phyloP scores from a whole-genome alignment of 257 asterid genomes.

The Solanum pennellii region DNA sequence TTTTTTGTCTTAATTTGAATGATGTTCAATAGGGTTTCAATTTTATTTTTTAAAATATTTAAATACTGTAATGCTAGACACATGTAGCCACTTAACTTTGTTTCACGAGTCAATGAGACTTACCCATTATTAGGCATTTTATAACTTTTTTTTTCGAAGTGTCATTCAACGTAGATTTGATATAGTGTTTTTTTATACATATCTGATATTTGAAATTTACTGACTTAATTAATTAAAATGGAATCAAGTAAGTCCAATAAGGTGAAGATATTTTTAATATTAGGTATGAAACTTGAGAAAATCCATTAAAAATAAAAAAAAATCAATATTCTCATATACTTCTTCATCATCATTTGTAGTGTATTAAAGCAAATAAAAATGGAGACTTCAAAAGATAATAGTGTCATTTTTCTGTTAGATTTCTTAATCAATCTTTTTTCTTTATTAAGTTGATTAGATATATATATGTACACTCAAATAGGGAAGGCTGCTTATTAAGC shows the following conservation, averaged over 20 bases:
- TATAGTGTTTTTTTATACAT: background rate
- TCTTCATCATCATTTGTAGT: background rate
- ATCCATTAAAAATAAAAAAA: too few relatives aligned
- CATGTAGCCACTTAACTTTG: background rate
- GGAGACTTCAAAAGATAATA: background rate
- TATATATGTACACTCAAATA: background rate
- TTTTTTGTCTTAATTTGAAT: background rate
- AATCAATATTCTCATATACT: background rate
- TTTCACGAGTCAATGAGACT: background rate
- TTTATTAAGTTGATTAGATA: background rate
- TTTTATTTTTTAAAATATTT: background rate
- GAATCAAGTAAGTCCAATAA: background rate
- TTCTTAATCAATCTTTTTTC: background rate
- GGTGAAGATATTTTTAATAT: too few relatives aligned
- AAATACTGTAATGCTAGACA: background rate
- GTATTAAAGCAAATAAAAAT: background rate
- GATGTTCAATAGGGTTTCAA: background rate
- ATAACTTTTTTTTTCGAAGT: background rate
- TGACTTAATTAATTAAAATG: background rate
- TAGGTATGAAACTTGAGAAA: background rate
- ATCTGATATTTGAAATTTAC: background rate
- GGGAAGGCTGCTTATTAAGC: background rate
- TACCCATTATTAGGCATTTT: background rate
- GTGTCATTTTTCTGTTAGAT: background rate
- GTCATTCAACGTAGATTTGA: background rate